Evolutionary conservation across 2,329 filamentous ascomycete species (phyloP), one percentile per base, ranked within the genome.

Genomic region (Moelleriella libera): DNA sequence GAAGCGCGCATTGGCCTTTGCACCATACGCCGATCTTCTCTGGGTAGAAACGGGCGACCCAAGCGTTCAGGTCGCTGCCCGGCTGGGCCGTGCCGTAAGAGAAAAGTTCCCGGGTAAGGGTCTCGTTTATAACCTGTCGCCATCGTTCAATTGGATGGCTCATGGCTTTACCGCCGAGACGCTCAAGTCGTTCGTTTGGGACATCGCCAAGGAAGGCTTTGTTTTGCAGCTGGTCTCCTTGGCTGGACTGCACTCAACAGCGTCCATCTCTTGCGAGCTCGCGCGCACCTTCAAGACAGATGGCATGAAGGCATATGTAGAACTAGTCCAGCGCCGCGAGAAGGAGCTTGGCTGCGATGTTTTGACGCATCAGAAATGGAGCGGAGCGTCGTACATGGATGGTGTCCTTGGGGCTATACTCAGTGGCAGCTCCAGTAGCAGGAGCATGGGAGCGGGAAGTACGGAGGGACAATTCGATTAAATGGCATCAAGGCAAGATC

Each of bases 71-170:
- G 85, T 94, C 34, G 88, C 87, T 0, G 71, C 76, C 4, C 72
- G 75, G 45, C 88, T 98, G 46, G 86, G 85, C 10, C 75, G 76
- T 9, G 78, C 88, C 43, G 92, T 98, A 51, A 80, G 85, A 47
- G 66, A 70, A 0, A 70, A 68, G 4, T 72, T 78, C 57, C 87
- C 88, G 0, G 80, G 78, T 51, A 97, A 97, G 75, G 85, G 86
- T 37, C 76, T 98, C 29, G 90, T 97, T 0, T 98, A 98, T 70
- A 98, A 98, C 68, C 76, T 98, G 2, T 89, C 83, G 5, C 92
- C 92, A 1, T 94, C 87, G 7, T 98, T 98, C 76, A 97, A 98
- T 73, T 98, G 92, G 92, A 92, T 94, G 80, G 81, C 81, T 9
- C 89, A 97, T 62, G 92, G 90, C 31, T 98, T 97, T 67, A 83